Base-by-base conservation (phyloP, 1,284 basidiomycete genomes). In the Ceratobasidium papillatum region DNA sequence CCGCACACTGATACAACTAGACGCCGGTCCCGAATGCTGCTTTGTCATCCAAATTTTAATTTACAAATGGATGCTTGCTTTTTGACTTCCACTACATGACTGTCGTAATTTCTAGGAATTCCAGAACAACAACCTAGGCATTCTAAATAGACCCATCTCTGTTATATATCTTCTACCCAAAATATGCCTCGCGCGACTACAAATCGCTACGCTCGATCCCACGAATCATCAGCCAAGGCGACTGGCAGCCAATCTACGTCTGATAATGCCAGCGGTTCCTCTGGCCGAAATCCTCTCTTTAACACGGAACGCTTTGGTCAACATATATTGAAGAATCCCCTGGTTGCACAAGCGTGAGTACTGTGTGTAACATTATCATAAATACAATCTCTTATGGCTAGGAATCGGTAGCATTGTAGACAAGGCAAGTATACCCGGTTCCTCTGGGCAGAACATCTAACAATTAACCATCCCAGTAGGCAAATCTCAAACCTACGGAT, bases 261-360 rank as follows among this genome's bases (percentile, higher is more conserved):
- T 22, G 65, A 77, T 73, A 38, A 77, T 77, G 47, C 73, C 56
- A 43, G 64, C 61, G 32, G 75, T 65, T 9, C 75, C 64, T 22
- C 72, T 65, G 82, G 80, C n/a, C 79, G 81, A 61, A 95, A 95
- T 81, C 94, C 94, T 2, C 89, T 96, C 77, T 96, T 96, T 86
- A 96, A 98, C 80, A 97, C 95, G 5, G 93, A 95, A 79, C 87
- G 93, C 77, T 98, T 98, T 79, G 96, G 96, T 38, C 96, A 99
- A 82, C 97, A 99, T 84, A 99, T 99, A 78, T 87, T 99, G 74
- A 99, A 98, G 82, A 99, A 97, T 82, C 93, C 95, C 14, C 87
- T 92, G 77, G 93, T 94, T 43, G 94, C 94, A 12, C 93, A 96
- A 85, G 91, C 88, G 94, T 95, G 81, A 80, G 91, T 87, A 30